These are phyloP conservation scores for Lomentospora prolificans DNA, from an alignment of 2,329 filamentous ascomycete species.

Conservation along the genomic window DNA sequence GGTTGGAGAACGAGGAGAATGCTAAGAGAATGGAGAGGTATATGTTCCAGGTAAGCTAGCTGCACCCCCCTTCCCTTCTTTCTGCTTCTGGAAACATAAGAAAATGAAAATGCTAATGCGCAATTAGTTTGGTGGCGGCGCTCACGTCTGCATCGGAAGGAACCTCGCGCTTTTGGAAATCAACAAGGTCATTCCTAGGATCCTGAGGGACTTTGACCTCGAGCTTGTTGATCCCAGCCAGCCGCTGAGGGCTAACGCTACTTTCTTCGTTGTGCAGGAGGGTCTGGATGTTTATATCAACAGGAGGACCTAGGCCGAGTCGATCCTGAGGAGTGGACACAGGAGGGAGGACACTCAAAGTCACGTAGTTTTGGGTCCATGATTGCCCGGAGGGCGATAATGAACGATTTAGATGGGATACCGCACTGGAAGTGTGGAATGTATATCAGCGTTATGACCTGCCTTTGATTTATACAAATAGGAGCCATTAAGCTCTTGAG, in stretches of 20 bases:
- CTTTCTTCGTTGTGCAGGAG: conserved; percentile 50
- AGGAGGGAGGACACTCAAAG: not conserved
- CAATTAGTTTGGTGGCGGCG: conserved; percentile 40
- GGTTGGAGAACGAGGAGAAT: conserved; percentile 36
- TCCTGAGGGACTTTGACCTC: conserved; percentile 44
- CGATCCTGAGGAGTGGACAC: not conserved
- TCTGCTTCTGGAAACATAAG: not conserved
- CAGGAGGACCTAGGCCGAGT: not conserved
- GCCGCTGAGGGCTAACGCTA: conserved; percentile 41
- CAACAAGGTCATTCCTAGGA: conserved; percentile 47
- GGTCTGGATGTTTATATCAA: conserved; percentile 42
- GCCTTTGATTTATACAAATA: not conserved
- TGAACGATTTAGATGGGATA: not conserved
- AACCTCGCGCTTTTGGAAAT: conserved; percentile 47
- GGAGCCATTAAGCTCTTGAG: no score
- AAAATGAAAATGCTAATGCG: conserved; percentile 6
- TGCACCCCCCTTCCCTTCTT: not conserved
- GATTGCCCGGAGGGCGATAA: not conserved
- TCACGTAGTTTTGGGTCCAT: not conserved
- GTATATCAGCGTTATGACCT: not conserved
- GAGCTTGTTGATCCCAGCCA: conserved; percentile 39
- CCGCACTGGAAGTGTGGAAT: conserved; percentile 3
- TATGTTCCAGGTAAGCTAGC: conserved; percentile 40
- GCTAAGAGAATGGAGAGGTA: conserved; percentile 40
- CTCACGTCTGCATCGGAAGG: conserved; percentile 44